Evolutionary conservation across 306 rosid genomes (phyloP).

Genomic region (Acacia confusa): DNA sequence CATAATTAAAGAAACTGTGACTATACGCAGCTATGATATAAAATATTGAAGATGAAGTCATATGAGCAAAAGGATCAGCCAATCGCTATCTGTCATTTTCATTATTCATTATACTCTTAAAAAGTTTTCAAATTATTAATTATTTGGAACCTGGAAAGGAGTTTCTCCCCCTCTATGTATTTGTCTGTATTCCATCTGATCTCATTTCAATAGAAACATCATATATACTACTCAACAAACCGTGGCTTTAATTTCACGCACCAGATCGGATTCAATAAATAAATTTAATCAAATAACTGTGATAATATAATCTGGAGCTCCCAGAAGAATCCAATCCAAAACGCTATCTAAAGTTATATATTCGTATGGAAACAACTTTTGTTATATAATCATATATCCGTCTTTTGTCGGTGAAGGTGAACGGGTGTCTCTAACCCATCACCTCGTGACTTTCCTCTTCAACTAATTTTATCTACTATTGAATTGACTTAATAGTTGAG

Average conservation of each 20-base stretch:
- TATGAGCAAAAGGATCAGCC: not conserved
- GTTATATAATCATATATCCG: too few relatives aligned
- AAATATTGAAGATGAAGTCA: not conserved
- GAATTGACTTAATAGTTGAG: too few relatives aligned
- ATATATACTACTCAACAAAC: not conserved
- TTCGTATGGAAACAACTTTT: too few relatives aligned
- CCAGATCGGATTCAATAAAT: not conserved
- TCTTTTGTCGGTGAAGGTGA: too few relatives aligned
- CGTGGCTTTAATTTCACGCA: not conserved
- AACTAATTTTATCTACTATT: too few relatives aligned
- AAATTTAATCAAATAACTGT: not conserved
- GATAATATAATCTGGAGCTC: not conserved
- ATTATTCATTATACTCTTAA: not conserved
- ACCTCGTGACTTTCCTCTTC: too few relatives aligned
- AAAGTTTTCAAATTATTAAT: not conserved
- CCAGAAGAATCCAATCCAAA: not conserved
- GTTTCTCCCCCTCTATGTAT: not conserved
- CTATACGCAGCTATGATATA: not conserved
- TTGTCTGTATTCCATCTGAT: not conserved
- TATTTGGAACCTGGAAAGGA: not conserved
- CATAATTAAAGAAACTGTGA: not conserved
- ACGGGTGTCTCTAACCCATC: too few relatives aligned
- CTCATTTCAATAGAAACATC: not conserved
- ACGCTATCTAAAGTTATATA: too few relatives aligned
- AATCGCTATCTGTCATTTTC: not conserved